A percentile compares a stretch with the other conserved stretches of the same genome.
These are phyloP conservation scores for Phytophthora tubulina DNA, from an alignment of 352 stramenopile species.

Conservation along the genomic window DNA sequence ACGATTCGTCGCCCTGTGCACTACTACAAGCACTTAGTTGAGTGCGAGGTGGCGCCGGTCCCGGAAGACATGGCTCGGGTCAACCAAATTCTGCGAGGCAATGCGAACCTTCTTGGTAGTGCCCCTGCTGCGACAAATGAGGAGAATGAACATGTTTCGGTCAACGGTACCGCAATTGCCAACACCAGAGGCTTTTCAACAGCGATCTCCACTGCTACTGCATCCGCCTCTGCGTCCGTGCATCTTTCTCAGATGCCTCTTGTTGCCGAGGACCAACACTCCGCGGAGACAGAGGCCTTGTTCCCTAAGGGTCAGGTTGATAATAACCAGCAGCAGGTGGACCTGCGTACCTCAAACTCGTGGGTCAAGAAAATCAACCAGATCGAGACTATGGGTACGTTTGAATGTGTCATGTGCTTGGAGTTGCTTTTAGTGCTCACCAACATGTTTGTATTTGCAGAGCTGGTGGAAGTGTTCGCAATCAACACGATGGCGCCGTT, in stretches of 20 bases:
- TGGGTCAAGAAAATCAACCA: slow-evolving; percentile 90
- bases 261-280: slow-evolving; percentile 85
- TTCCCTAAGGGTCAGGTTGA: slow-evolving; percentile 86
- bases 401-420: background rate
- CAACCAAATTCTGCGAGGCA: slow-evolving; percentile 60
- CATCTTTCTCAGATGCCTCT: slow-evolving; percentile 91
- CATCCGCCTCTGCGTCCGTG: slow-evolving; percentile 75
- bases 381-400: slow-evolving; percentile 75
- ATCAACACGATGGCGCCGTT: slow-evolving; percentile 96
- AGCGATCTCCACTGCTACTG: slow-evolving; percentile 14
- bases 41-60: slow-evolving; percentile 71
- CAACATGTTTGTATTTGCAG: slow-evolving; percentile 35
- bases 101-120: slow-evolving; percentile 54
- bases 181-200: slow-evolving; percentile 25
- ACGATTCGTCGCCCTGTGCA: slow-evolving; percentile 93
- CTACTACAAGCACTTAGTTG: slow-evolving; percentile 93
- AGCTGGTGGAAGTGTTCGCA: slow-evolving; percentile 85
- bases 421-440: background rate
- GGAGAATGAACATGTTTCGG: slow-evolving; percentile 19
- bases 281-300: slow-evolving; percentile 56
- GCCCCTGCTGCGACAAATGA: background rate
- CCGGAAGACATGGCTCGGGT: slow-evolving; percentile 57
- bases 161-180: slow-evolving; percentile 42
- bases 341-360: slow-evolving; percentile 93
- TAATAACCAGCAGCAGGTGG: slow-evolving; percentile 94